Conservation (phyloP, 805 yeast genomes). For the Wickerhamiella azyma region DNA sequence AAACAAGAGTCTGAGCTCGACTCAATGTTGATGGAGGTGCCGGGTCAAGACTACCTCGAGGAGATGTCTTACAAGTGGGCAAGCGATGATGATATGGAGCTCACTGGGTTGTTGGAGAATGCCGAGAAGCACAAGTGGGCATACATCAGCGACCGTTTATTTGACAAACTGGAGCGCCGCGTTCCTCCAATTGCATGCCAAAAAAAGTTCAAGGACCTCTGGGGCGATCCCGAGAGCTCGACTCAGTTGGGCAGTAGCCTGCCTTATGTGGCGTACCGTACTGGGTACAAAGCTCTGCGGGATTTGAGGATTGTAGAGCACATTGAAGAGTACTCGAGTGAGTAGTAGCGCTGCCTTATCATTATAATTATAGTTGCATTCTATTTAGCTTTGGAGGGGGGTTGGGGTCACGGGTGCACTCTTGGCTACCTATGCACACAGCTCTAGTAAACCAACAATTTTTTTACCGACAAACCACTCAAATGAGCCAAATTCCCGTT, state of each 20-base stretch:
- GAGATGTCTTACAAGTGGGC: slow-evolving; percentile 23
- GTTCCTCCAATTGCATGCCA: slow-evolving; percentile 41
- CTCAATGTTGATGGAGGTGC: slow-evolving; percentile 10
- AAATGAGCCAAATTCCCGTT: too few relatives aligned
- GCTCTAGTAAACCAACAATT: too few relatives aligned
- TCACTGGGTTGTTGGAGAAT: slow-evolving; percentile 34
- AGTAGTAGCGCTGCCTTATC: too few relatives aligned
- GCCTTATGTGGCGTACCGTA: slow-evolving; percentile 36
- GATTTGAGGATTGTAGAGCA: background rate
- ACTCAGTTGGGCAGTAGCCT: slow-evolving; percentile 36
- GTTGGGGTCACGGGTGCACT: too few relatives aligned
- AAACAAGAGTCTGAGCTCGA: background rate
- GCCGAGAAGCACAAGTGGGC: slow-evolving; percentile 51
- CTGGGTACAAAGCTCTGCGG: slow-evolving; percentile 31
- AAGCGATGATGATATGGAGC: slow-evolving; percentile 33
- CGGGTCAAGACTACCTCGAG: slow-evolving; percentile 12
- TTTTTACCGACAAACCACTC: too few relatives aligned
- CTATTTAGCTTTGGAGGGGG: too few relatives aligned
- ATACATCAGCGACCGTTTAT: slow-evolving; percentile 33
- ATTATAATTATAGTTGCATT: background rate
- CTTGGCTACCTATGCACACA: too few relatives aligned
- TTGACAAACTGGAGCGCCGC: slow-evolving; percentile 26
- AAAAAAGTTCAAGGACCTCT: slow-evolving; percentile 39
- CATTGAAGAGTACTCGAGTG: background rate
- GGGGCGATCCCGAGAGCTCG: slow-evolving; percentile 41